phyloP scores from a whole-genome alignment of 108 stramenopile genomes.

The Cyclostephanos invisitatus region DNA sequence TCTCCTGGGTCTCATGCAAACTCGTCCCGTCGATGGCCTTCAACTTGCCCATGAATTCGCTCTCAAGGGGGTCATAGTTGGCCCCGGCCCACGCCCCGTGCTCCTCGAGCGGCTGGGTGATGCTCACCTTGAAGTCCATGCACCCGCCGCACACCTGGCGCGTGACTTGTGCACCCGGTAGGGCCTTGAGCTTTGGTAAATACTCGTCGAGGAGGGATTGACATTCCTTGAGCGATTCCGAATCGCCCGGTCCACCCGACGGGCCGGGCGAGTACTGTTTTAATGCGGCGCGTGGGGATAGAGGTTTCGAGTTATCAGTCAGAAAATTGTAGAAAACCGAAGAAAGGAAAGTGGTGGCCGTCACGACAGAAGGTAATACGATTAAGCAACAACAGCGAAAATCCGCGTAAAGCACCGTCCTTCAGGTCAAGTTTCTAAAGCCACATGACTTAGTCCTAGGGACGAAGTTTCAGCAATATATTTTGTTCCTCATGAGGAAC shows the following conservation, averaged over 20 bases:
- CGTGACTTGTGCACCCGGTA: conserved; percentile 63
- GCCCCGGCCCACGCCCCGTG: conserved; percentile 53
- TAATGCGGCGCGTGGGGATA: not conserved
- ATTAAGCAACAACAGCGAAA: not conserved
- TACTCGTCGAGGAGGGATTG: conserved; percentile 62
- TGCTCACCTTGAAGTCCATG: conserved; percentile 67
- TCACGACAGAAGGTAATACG: not conserved
- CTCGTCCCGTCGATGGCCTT: conserved; percentile 55
- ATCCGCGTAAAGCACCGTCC: not conserved
- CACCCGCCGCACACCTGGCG: conserved; percentile 85
- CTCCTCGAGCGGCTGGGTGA: conserved; percentile 46
- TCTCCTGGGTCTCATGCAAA: conserved; percentile 64
- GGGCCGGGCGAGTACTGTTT: conserved; percentile 35
- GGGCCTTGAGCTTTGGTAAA: conserved; percentile 56
- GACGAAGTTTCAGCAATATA: conserved; percentile 3
- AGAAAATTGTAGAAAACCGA: not conserved
- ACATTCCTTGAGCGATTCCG: conserved; percentile 62
- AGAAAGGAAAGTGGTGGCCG: not conserved
- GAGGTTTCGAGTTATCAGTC: not conserved
- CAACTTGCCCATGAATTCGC: conserved; percentile 59
- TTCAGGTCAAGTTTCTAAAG: conserved; percentile 20
- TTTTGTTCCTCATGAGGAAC: conserved; percentile 5
- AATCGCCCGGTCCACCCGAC: conserved; percentile 58
- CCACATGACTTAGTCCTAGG: not conserved
- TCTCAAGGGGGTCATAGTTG: conserved; percentile 56